Evolutionary conservation across 495 filamentous ascomycete genomes (phyloP).

Genomic region (Immersiella caudata): DNA sequence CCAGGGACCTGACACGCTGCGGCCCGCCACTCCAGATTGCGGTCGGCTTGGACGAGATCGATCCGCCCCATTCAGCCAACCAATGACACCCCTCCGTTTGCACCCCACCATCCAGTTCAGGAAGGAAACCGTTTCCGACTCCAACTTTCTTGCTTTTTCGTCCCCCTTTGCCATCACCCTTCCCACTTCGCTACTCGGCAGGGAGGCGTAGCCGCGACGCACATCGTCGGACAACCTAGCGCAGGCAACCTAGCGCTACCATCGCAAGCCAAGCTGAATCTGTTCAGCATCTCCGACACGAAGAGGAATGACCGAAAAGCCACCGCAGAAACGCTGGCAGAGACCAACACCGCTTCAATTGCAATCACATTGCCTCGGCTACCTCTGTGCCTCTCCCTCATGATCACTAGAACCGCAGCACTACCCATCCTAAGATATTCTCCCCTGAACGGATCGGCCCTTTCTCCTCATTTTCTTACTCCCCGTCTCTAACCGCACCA

Average conservation of each 20-base stretch:
- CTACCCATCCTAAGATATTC: neutral
- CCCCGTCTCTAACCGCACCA: slow-evolving; percentile 4
- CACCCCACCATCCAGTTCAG: slow-evolving; percentile 20
- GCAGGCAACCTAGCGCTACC: neutral
- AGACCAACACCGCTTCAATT: too few relatives aligned
- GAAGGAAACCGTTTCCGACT: slow-evolving; percentile 28
- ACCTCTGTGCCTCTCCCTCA: neutral
- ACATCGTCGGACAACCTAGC: slow-evolving; percentile 5
- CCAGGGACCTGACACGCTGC: slow-evolving; percentile 27
- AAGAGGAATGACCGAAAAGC: neutral
- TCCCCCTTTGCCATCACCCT: slow-evolving; percentile 1
- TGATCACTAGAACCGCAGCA: neutral
- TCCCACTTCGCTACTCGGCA: neutral
- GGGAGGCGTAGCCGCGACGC: slow-evolving; percentile 9
- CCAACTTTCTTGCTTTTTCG: slow-evolving; percentile 8
- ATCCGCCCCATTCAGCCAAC: slow-evolving; percentile 31
- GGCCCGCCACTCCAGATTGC: slow-evolving; percentile 44
- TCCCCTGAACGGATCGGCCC: slow-evolving; percentile 6
- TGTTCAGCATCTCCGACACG: neutral
- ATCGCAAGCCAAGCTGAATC: neutral
- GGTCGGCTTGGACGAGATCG: slow-evolving; percentile 22
- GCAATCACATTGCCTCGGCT: neutral
- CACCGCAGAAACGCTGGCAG: neutral
- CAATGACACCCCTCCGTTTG: slow-evolving; percentile 25
- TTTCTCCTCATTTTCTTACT: neutral